Conservation (phyloP, 805 yeast genomes). For the Phaffomyces antillensis region DNA sequence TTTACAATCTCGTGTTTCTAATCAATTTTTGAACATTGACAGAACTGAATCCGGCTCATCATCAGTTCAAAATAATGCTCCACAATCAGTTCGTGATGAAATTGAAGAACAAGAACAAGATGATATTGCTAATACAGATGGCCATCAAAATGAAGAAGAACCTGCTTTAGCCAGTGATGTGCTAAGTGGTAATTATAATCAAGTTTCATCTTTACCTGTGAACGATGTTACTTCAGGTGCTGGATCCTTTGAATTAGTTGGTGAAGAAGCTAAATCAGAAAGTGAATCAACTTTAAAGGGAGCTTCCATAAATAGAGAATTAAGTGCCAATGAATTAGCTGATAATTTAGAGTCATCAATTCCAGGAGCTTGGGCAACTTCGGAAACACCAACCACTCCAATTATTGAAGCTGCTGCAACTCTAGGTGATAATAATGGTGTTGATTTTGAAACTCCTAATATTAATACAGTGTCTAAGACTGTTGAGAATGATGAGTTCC, state of each 20-base stretch:
- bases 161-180: constrained; percentile 27
- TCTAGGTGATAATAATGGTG: not conserved
- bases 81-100: constrained; percentile 75
- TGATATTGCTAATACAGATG: constrained; percentile 17
- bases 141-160: constrained; percentile 9
- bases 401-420: constrained; percentile 12
- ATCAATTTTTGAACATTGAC: constrained; percentile 14
- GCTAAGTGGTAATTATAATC: not conserved
- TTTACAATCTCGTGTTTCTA: constrained; percentile 15
- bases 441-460: too few relatives aligned
- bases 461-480: constrained; percentile 11
- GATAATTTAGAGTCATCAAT: constrained; percentile 20
- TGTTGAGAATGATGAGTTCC: constrained; percentile 52
- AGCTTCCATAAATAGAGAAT: not conserved
- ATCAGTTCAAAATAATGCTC: constrained; percentile 87
- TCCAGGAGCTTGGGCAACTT: constrained; percentile 24
- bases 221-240: constrained; percentile 19
- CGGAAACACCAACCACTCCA: constrained; percentile 7
- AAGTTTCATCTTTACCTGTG: constrained; percentile 12
- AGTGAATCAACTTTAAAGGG: constrained; percentile 9
- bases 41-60: constrained; percentile 82
- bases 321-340: constrained; percentile 5
- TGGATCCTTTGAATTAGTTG: constrained; percentile 22
- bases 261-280: constrained; percentile 15
- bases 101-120: constrained; percentile 24